These are phyloP conservation scores for Kodamaea alishanica DNA, from an alignment of 1,139 yeast species.

Conservation along the genomic window DNA sequence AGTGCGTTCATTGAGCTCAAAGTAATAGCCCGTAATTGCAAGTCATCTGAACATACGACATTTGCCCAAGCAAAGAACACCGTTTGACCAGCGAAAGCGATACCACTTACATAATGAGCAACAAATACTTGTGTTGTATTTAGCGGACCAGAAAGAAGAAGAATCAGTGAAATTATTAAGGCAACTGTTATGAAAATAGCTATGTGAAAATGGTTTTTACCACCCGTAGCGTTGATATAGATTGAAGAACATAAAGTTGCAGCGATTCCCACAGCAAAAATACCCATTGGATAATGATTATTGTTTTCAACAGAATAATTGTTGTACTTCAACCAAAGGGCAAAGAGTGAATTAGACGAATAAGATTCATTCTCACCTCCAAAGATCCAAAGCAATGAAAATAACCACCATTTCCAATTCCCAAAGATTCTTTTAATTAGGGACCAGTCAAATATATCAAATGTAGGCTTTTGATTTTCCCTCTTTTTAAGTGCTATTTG, in stretches of 20 bases:
- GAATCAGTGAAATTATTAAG: conserved; percentile 43
- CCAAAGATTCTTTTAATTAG: conserved; percentile 47
- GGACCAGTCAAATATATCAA: conserved; percentile 40
- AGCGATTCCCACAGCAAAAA: conserved; percentile 50
- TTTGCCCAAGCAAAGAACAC: conserved; percentile 62
- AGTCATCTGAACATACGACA: conserved; percentile 48
- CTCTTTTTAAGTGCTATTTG: conserved; percentile 25
- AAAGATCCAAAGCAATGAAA: conserved; percentile 51
- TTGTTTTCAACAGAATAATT: conserved; percentile 44
- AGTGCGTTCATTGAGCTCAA: conserved; percentile 64
- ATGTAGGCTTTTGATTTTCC: conserved; percentile 28
- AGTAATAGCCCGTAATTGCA: conserved; percentile 56
- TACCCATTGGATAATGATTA: conserved; percentile 57
- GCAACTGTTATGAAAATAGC: conserved; percentile 40
- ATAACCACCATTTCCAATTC: conserved; percentile 59
- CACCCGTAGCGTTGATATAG: conserved; percentile 47
- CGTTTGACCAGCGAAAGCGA: conserved; percentile 55
- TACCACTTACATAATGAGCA: conserved; percentile 54
- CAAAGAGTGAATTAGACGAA: conserved; percentile 49
- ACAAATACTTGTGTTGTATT: conserved; percentile 39
- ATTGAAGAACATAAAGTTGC: conserved; percentile 46
- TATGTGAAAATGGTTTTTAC: conserved; percentile 49
- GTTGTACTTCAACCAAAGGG: conserved; percentile 46
- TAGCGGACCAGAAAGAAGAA: conserved; percentile 34
- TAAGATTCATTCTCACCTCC: conserved; percentile 62